phyloP scores from a whole-genome alignment of 768 basidiomycete genomes.

The Amanita rimosa region DNA sequence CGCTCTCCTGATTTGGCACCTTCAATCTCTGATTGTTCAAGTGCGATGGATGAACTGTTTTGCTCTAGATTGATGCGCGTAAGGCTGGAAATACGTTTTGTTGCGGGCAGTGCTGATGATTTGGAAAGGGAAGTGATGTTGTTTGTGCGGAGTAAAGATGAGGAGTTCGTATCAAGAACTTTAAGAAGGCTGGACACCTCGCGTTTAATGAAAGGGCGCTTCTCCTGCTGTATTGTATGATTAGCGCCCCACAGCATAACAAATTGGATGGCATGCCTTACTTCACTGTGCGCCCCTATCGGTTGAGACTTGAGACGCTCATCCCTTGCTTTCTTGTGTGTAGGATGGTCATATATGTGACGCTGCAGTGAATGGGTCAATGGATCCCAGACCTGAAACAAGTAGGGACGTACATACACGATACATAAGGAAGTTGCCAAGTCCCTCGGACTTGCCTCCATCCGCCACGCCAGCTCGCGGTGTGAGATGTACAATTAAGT shows the following conservation, averaged over 20 bases:
- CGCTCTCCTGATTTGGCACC: not conserved
- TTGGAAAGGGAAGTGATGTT: not conserved
- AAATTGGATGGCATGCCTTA: conserved; percentile 4
- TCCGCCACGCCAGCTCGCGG: conserved; percentile 18
- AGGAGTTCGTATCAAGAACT: conserved; percentile 6
- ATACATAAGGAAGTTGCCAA: conserved; percentile 37
- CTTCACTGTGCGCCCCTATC: conserved; percentile 3
- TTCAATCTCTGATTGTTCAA: not conserved
- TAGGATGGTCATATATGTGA: conserved; percentile 19
- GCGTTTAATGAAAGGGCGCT: not conserved
- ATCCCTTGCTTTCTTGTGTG: conserved; percentile 15
- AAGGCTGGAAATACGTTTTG: not conserved
- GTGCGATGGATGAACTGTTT: not conserved
- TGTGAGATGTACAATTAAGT: conserved; percentile 19
- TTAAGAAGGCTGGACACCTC: conserved; percentile 5
- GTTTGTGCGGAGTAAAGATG: conserved; percentile 1
- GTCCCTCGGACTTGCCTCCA: conserved; percentile 30
- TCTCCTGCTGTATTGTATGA: conserved; percentile 1
- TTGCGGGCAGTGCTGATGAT: not conserved
- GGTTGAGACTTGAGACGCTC: conserved; percentile 14
- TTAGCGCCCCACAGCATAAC: conserved; percentile 1
- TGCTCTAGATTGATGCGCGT: not conserved
- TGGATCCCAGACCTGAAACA: not conserved
- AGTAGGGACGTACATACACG: conserved; percentile 21
- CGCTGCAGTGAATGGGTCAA: conserved; percentile 11